phyloP scores from a whole-genome alignment of 1,284 basidiomycete genomes.

The Tilletia indica region DNA sequence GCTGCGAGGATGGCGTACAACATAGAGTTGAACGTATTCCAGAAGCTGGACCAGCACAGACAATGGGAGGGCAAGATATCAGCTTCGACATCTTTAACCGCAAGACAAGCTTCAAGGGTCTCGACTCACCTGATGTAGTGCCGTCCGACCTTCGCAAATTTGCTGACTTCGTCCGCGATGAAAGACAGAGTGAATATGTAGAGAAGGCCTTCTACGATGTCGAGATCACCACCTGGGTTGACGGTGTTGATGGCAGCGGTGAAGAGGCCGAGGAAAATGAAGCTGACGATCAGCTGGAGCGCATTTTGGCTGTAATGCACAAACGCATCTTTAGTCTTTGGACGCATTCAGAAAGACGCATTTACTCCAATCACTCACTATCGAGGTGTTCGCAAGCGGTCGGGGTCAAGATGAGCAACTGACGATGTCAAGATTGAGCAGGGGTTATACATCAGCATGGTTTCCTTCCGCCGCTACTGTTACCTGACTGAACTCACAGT shows the following conservation, averaged over 20 bases:
- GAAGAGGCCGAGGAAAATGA: conserved; percentile 8
- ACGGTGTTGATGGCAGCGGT: conserved; percentile 14
- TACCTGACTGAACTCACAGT: conserved; percentile 2
- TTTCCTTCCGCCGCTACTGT: too few species aligned
- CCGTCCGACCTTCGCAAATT: neutral
- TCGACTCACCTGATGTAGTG: conserved; percentile 3
- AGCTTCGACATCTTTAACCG: neutral
- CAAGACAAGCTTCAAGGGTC: neutral
- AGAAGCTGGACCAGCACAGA: neutral
- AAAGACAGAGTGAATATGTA: conserved; percentile 6
- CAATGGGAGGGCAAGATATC: neutral
- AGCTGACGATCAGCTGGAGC: neutral
- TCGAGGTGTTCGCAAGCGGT: neutral
- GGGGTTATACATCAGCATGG: too few species aligned
- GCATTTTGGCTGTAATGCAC: conserved; percentile 10
- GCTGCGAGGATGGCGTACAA: neutral
- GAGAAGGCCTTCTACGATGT: conserved; percentile 8
- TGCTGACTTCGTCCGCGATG: conserved; percentile 11
- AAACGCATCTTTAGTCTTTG: too few species aligned
- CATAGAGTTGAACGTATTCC: conserved; percentile 13
- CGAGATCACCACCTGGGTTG: conserved; percentile 11
- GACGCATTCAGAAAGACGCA: too few species aligned
- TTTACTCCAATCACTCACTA: too few species aligned
- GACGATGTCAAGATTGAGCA: too few species aligned
- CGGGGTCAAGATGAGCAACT: conserved; percentile 3